Evolutionary conservation across 805 yeast genomes (phyloP).

Genomic region (Maudiozyma saulgeensis): DNA sequence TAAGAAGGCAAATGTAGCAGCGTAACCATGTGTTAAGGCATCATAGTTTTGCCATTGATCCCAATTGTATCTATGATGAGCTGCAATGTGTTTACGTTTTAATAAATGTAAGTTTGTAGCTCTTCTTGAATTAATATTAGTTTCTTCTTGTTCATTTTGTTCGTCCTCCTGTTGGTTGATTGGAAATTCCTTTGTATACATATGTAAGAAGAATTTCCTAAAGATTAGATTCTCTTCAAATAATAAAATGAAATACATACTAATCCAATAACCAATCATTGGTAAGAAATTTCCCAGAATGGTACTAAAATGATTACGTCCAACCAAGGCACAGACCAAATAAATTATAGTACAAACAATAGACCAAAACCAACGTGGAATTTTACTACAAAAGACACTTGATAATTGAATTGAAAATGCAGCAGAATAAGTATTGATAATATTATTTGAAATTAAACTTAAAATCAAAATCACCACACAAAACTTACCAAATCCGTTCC

Average conservation of each 20-base stretch:
- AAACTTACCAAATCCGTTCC: slow-evolving; percentile 74
- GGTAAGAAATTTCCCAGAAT: slow-evolving; percentile 77
- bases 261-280: slow-evolving; percentile 87
- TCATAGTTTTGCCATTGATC: slow-evolving; percentile 57
- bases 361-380: slow-evolving; percentile 76
- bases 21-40: slow-evolving; percentile 58
- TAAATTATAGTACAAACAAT: slow-evolving; percentile 53
- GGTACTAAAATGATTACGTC: slow-evolving; percentile 59
- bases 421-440: slow-evolving; percentile 71
- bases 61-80: slow-evolving; percentile 54
- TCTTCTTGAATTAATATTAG: not conserved
- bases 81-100: slow-evolving; percentile 11
- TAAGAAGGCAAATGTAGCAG: slow-evolving; percentile 56
- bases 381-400: slow-evolving; percentile 41
- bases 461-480: slow-evolving; percentile 58
- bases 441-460: slow-evolving; percentile 73
- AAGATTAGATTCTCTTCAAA: slow-evolving; percentile 66
- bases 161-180: not conserved
- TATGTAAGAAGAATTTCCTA: slow-evolving; percentile 38
- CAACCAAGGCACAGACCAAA: slow-evolving; percentile 64
- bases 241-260: slow-evolving; percentile 65
- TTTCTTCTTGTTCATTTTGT: not conserved
- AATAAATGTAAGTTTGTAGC: slow-evolving; percentile 10
- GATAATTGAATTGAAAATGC: slow-evolving; percentile 69
- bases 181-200: slow-evolving; percentile 39